phyloP scores from a whole-genome alignment of 1,139 yeast species.

The Lipomyces yarrowii region DNA sequence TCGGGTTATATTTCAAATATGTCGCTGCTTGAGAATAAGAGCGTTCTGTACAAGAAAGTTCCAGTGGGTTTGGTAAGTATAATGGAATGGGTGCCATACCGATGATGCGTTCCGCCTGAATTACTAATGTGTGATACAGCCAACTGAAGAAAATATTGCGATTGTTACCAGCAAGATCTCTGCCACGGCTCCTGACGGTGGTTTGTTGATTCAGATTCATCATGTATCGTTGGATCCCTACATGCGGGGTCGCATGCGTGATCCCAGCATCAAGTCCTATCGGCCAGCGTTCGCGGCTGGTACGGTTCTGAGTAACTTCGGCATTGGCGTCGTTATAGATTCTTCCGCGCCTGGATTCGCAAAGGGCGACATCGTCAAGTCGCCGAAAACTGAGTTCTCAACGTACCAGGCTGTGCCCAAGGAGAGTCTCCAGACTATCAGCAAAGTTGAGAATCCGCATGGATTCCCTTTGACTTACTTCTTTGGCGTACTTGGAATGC shows the following conservation, averaged over 20 bases:
- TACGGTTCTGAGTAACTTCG: slow-evolving; percentile 24
- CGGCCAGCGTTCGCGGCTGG: slow-evolving; percentile 24
- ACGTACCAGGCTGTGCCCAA: slow-evolving; percentile 11
- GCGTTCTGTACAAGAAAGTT: background rate
- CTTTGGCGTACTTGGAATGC: slow-evolving; percentile 56
- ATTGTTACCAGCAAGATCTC: slow-evolving; percentile 27
- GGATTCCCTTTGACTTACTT: slow-evolving; percentile 27
- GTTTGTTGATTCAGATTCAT: slow-evolving; percentile 27
- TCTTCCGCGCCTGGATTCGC: slow-evolving; percentile 17
- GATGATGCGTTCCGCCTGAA: background rate
- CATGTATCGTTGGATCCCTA: slow-evolving; percentile 34
- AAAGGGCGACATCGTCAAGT: slow-evolving; percentile 24
- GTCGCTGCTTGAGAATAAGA: background rate
- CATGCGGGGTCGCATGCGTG: slow-evolving; percentile 32
- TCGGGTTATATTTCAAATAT: background rate
- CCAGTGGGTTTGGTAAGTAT: background rate
- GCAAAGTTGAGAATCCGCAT: slow-evolving; percentile 12
- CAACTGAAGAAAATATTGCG: slow-evolving; percentile 20
- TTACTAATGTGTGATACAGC: slow-evolving; percentile 3
- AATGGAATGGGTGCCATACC: too few species aligned
- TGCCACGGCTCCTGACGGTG: slow-evolving; percentile 31
- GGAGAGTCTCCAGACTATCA: slow-evolving; percentile 2
- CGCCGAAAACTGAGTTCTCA: slow-evolving; percentile 21
- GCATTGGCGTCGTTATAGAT: slow-evolving; percentile 29
- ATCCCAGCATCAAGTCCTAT: slow-evolving; percentile 24